A percentile compares a stretch with the other conserved stretches of the same genome.
These are phyloP conservation scores for Botryotinia calthae DNA, from an alignment of 2,329 filamentous ascomycete genomes.

Conservation along the genomic window DNA sequence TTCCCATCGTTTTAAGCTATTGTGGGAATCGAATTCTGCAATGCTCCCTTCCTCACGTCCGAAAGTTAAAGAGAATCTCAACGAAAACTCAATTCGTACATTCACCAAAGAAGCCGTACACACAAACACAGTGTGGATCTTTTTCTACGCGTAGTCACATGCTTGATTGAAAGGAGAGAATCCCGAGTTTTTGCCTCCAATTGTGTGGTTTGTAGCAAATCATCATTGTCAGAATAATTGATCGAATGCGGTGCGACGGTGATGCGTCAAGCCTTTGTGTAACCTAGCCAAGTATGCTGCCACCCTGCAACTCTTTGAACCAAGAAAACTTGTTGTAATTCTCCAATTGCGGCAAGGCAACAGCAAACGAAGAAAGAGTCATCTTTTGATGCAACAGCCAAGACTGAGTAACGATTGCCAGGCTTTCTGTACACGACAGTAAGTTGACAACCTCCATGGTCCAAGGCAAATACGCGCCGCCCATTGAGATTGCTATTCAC, in stretches of 20 bases:
- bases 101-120: not conserved
- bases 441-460: not conserved
- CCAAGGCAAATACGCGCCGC: not conserved
- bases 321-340: not conserved
- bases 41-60: not conserved
- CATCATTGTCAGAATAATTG: not conserved
- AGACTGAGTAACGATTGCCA: not conserved
- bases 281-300: not conserved
- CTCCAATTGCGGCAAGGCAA: not conserved
- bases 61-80: not conserved
- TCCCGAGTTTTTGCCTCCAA: not conserved
- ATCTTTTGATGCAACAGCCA: not conserved
- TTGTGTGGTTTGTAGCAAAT: not conserved
- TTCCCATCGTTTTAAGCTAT: not conserved
- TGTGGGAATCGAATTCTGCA: not conserved
- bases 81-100: not conserved
- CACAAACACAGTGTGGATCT: not conserved
- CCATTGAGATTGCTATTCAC: not conserved
- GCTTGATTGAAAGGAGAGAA: not conserved
- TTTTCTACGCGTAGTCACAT: conserved; percentile 2
- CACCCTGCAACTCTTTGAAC: not conserved
- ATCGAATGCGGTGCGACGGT: not conserved
- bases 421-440: not conserved
- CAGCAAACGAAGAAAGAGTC: not conserved
- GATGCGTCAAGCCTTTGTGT: not conserved